Base-by-base conservation (phyloP, 257 asterid species). In the Mentha longifolia region DNA sequence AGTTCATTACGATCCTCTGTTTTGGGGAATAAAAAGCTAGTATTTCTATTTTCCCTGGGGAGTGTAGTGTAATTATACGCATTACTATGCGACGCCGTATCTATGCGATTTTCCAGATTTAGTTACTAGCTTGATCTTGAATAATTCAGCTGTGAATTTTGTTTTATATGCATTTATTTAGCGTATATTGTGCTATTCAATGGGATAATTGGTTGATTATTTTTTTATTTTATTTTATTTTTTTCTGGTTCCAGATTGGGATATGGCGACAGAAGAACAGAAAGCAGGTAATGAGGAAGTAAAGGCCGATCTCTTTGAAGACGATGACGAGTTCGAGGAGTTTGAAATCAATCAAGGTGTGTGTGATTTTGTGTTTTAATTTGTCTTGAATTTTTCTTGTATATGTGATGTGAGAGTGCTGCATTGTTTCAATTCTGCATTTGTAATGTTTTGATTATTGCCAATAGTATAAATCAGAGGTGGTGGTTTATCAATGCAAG, bases 301-400 rank as follows among this genome's bases (percentile, higher is more conserved):
- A 22, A 89, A 91, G 72, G 76, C 88, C 55, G 95, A 91, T 81
- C 86, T 91, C 2, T 91, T 89, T 69, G 95, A 91, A 78, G 96
- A 91, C 51, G 96, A 91, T 30, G 96, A 91, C 68, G 97, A 89
- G 70, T 91, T 89, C 25, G 97, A 91, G 77, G 97, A 91, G 87
- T 91, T 91, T 54, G 95, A 76, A 65, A 85, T 89, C 20, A 87
- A 77, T 77, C 87, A 76, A 80, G 96, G 96, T 47, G 15, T 6
- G 19, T 47, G 54, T 15, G 13, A 6, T 13, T 45, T 13, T 12
- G 15, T 12, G 5, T 43, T 10, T 49, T 13, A 11, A n/a, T 30
- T 22, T 22, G 25, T 22, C 25, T 22, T 22, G 25, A 22, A n/a
- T n/a, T n/a, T n/a, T n/a, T n/a, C 25, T 22, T 16, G 55, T 61